These are phyloP conservation scores for Thozetella sp. DNA, from an alignment of 495 filamentous ascomycete species.

Conservation along the genomic window DNA sequence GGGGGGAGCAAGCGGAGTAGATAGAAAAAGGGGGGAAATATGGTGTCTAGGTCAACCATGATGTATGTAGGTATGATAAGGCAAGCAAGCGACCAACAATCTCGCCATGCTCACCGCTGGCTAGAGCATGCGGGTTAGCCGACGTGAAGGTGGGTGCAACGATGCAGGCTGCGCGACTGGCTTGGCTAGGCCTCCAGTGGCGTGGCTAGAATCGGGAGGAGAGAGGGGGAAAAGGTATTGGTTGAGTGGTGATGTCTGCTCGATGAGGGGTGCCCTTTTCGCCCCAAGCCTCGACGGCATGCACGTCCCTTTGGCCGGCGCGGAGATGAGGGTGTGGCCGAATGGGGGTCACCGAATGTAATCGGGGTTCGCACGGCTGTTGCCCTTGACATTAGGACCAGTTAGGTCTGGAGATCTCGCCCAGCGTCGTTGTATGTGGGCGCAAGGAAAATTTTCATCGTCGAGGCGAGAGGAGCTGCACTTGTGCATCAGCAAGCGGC, in stretches of 20 bases:
- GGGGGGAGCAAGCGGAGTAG: no score
- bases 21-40: no score
- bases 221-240: conserved; percentile 20
- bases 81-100: not conserved
- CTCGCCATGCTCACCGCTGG: not conserved
- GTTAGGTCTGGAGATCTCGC: no score
- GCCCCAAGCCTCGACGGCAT: not conserved
- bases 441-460: conserved; percentile 9
- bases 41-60: no score
- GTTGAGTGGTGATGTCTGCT: conserved; percentile 21
- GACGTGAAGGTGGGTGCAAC: conserved; percentile 9
- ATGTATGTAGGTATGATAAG: no score
- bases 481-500: not conserved
- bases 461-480: not conserved
- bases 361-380: no score
- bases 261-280: conserved; percentile 7
- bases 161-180: conserved; percentile 11
- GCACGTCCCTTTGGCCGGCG: not conserved
- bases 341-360: not conserved
- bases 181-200: conserved; percentile 10
- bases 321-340: not conserved
- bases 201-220: conserved; percentile 18
- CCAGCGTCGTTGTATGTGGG: no score
- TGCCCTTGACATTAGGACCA: no score
- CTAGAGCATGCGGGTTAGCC: no score